Evolutionary conservation across 352 stramenopile species (phyloP), one percentile per base, ranked within the genome.

Genomic region (Elongisporangium prolatum): DNA sequence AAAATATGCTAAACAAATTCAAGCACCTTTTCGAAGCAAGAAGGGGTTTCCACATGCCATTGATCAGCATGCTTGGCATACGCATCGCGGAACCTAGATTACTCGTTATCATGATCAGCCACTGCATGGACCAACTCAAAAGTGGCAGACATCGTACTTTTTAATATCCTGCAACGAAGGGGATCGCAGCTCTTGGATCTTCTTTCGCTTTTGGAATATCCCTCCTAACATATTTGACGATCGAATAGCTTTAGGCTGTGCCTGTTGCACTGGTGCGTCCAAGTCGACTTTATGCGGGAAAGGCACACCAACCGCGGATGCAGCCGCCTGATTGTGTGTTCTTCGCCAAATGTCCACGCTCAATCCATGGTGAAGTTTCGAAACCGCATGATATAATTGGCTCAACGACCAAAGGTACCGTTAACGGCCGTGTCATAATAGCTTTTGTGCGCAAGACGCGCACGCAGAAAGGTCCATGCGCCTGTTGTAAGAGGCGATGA

Each of bases 151-250:
- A 56, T 54, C 64, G 9, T 50, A 89, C 81, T 75, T 77, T 54
- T 92, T 92, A 44, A 92, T 75, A 38, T 92, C 80, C 59, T 92
- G 80, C 2, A 92, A 66, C n/a, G 80, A 76, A 11, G 80, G 83
- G 20, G 75, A 65, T n/a, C 83, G 83, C 22, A 90, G 72, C 54
- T 90, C 80, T 56, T 87, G 80, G 48, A 67, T 84, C 68, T 92
- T 92, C 71, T 86, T 89, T 44, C 77, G 79, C 68, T 92, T 92
- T 49, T 88, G 66, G 63, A 92, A 92, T 59, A 92, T 85, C 48
- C 80, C 73, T 48, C 74, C 74, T 24, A 92, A 70, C 82, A 92
- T 90, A 37, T 18, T 55, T 48, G 10, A 21, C 21, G 34, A 44
- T 44, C 34, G 11, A 13, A 3, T 34, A 7, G 24, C 24, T 34